A percentile compares a stretch with the other conserved stretches of the same genome.
These are phyloP conservation scores for Dianthus caryophyllus DNA, from an alignment of 148 eudicot genomes.

Conservation along the genomic window DNA sequence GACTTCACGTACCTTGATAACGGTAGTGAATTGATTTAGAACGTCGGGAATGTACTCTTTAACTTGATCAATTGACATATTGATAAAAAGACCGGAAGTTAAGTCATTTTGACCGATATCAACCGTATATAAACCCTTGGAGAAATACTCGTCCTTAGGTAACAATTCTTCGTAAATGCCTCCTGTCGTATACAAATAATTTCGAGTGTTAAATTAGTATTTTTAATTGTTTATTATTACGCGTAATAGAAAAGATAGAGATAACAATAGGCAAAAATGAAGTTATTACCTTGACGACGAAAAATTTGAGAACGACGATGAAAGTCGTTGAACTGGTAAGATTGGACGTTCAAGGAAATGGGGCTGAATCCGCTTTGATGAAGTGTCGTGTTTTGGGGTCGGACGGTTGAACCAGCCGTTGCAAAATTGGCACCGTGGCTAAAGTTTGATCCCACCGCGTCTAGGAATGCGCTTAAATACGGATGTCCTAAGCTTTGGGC, in stretches of 20 bases:
- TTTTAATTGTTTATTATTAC: neutral
- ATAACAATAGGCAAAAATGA: neutral
- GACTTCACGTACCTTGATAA: conserved; percentile 43
- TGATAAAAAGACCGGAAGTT: conserved; percentile 54
- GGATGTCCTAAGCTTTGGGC: conserved; percentile 68
- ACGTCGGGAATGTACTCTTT: conserved; percentile 59
- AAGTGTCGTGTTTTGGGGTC: conserved; percentile 71
- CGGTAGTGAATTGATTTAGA: conserved; percentile 46
- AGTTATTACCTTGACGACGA: conserved; percentile 50
- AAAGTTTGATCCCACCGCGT: conserved; percentile 84
- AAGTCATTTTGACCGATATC: conserved; percentile 94
- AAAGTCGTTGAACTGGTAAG: conserved; percentile 60
- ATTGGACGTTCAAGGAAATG: conserved; percentile 65
- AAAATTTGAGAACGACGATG: conserved; percentile 59
- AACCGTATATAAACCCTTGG: conserved; percentile 65
- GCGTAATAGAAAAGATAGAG: neutral
- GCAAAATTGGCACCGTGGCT: conserved; percentile 92
- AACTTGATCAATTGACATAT: conserved; percentile 67
- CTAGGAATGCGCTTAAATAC: conserved; percentile 63
- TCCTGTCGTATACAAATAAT: conserved; percentile 31
- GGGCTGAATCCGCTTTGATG: conserved; percentile 77
- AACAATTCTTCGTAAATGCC: conserved; percentile 41
- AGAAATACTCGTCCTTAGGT: conserved; percentile 53
- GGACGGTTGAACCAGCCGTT: conserved; percentile 79
- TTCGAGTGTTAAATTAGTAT: neutral